phyloP scores from a whole-genome alignment of 2,329 filamentous ascomycete genomes.

The Fusarium anthophilum region DNA sequence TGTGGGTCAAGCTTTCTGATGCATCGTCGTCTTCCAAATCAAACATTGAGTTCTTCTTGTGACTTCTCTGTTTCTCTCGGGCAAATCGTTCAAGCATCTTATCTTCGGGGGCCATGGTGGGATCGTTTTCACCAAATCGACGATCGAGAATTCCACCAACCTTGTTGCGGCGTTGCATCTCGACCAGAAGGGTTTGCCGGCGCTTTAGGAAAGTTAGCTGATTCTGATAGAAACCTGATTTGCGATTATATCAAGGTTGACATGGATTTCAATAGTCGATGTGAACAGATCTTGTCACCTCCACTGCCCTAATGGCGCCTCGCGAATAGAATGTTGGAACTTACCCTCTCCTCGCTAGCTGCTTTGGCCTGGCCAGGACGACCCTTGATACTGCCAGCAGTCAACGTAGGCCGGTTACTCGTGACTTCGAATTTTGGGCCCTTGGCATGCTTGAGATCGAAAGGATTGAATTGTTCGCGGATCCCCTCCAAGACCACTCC shows the following conservation, averaged over 20 bases:
- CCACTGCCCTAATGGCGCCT: neutral
- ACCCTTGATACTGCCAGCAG: constrained; percentile 70
- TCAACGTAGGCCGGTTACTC: constrained; percentile 67
- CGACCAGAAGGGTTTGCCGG: constrained; percentile 83
- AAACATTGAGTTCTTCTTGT: constrained; percentile 83
- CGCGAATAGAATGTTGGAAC: constrained; percentile 18
- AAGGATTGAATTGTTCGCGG: constrained; percentile 96
- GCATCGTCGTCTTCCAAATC: constrained; percentile 83
- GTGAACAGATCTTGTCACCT: neutral
- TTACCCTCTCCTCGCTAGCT: constrained; percentile 83
- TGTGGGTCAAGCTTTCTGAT: constrained; percentile 78
- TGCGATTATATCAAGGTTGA: neutral
- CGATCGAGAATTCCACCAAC: constrained; percentile 92
- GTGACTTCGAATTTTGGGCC: constrained; percentile 88
- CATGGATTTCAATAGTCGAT: neutral
- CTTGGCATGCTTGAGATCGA: constrained; percentile 86
- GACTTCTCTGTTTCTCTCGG: constrained; percentile 80
- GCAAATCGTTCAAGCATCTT: constrained; percentile 92
- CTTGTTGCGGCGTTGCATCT: constrained; percentile 90
- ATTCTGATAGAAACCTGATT: neutral
- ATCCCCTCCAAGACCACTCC: constrained; percentile 84
- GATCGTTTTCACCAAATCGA: constrained; percentile 95
- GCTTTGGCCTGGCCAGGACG: constrained; percentile 87
- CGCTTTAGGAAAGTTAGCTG: constrained; percentile 59
- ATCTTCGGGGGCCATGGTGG: constrained; percentile 91